Conservation (phyloP, 306 rosid genomes). For the Erythrophleum fordii region DNA sequence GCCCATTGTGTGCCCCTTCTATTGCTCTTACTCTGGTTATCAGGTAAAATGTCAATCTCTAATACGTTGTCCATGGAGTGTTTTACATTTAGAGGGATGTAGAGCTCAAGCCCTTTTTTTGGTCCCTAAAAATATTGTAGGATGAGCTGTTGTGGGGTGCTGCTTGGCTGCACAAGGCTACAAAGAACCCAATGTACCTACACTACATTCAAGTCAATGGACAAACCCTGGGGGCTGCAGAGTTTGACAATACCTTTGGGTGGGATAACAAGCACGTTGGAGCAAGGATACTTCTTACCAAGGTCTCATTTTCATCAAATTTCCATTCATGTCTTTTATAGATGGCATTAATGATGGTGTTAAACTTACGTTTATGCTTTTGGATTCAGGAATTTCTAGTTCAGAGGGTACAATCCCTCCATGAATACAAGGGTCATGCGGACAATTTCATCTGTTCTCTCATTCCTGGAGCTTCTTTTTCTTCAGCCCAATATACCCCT, state of each 20-base stretch:
- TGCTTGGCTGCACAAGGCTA: slow-evolving; percentile 95
- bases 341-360: neutral
- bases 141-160: slow-evolving; percentile 98
- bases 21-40: slow-evolving; percentile 88
- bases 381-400: slow-evolving; percentile 79
- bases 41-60: slow-evolving; percentile 49
- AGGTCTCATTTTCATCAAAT: slow-evolving; percentile 50
- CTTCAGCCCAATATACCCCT: slow-evolving; percentile 79
- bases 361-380: neutral
- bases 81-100: neutral
- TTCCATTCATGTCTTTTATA: neutral
- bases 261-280: slow-evolving; percentile 99
- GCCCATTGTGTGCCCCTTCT: slow-evolving; percentile 78
- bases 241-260: slow-evolving; percentile 80
- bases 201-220: slow-evolving; percentile 85
- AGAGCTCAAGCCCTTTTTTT: neutral
- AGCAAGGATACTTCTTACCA: slow-evolving; percentile 89
- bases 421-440: slow-evolving; percentile 91
- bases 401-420: slow-evolving; percentile 66
- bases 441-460: slow-evolving; percentile 89
- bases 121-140: slow-evolving; percentile 36
- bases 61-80: neutral
- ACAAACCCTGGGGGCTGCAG: slow-evolving; percentile 80
- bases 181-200: slow-evolving; percentile 71
- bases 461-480: slow-evolving; percentile 72